Evolutionary conservation across 257 asterid species (phyloP), one percentile per base, ranked within the genome.

Genomic region (Cynanchum wilfordii): DNA sequence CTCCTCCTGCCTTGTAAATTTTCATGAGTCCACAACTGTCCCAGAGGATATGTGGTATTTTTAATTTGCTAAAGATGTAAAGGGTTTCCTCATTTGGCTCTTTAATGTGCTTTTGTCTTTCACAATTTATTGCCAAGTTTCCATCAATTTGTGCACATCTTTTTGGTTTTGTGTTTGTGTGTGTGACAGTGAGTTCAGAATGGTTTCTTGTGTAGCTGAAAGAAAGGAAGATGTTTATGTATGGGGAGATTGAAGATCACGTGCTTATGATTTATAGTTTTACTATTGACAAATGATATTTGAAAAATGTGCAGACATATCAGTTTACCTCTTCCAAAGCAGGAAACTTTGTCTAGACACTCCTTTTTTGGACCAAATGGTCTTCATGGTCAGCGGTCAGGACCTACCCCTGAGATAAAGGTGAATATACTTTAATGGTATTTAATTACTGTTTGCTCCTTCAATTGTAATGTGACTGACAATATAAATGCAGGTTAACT

Each of bases 291-390:
- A 71, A 62, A 75, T 77, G 71, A 67, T 63, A 33, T 76, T 51
- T 66, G 54, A 29, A 68, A 73, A 73, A 55, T 75, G 69, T 81
- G 76, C 93, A 94, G 99, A 81, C 84, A 88, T 81, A 85, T 90
- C 78, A 73, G 85, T 79, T 81, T 88, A 73, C 93, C 98, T 74
- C 92, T 79, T 74, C 96, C 97, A 74, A 90, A 89, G 87, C 89
- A 89, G 83, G 99, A 94, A 81, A 91, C 98, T 29, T 79, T 91
- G 78, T 90, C 98, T 60, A 88, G 97, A 71, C 97, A 91, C 90
- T 89, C 98, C 15, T 49, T 94, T 63, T 82, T 95, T 67, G 97
- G 97, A 70, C 95, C 97, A 62, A 89, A 81, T 82, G 97, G 96
- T 81, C 99, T 95, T 78, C 92, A 74, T 77, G 95, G 95, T 80